Base-by-base conservation (phyloP, 83 land plant genomes). In the Picea mariana region DNA sequence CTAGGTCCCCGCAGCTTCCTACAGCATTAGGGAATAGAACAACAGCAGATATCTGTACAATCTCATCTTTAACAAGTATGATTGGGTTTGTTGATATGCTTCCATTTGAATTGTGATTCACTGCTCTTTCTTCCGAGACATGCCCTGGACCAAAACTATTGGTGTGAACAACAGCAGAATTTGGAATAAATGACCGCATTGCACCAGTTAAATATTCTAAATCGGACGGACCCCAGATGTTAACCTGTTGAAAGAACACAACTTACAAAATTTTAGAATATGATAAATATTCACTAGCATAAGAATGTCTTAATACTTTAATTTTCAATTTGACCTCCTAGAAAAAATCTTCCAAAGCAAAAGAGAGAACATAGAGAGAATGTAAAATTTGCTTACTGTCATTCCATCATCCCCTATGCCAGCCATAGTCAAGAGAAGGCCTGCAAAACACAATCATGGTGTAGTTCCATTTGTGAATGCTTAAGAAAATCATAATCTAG, bases 191-290 rank as follows among this genome's bases (percentile, higher is more conserved):
- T 9, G 89, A 82, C 49, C 88, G 85, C 94, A 98, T 94, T 66
- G 99, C 99, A 86, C 87, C 89, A 62, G 94, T 91, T 55, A 98
- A 83, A 79, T 89, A 90, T 38, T 90, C 89, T 15, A 98, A 84
- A 86, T 96, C 97, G 64, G 98, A 95, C 0, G 99, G 96, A 58
- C 99, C 99, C 98, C 99, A 96, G 47, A 98, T 83, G 59, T 98
- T 97, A 17, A 96, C 96, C 99, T 98, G 65, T 59, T 31, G 18
- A 79, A 40, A 75, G 16, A 86, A 73, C 77, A 49, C 60, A 77
- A 67, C 34, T 5, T 63, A 49, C 82, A 80, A 79, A 34, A 40
- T 31, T 34, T 31, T 69, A 23, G 44, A 62, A 65, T 20, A 67
- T 79, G 76, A 26, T 26, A 55, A 20, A 52, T 76, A 24, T 55